A percentile compares a stretch with the other conserved stretches of the same genome.
phyloP scores from a whole-genome alignment of 148 eudicot species.

The Chenopodium album region DNA sequence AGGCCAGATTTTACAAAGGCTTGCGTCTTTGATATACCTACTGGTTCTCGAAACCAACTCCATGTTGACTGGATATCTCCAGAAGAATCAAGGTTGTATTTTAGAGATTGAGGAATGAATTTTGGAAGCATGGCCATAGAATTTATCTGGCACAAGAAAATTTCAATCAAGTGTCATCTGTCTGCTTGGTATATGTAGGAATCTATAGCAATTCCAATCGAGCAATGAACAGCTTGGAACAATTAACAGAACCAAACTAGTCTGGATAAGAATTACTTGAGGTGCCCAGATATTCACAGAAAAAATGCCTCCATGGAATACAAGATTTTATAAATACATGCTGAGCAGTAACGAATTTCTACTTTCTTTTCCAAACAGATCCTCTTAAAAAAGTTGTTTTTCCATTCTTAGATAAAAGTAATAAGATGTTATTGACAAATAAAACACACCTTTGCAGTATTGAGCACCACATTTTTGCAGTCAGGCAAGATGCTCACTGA shows the following conservation, averaged over 20 bases:
- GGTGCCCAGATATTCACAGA: background rate
- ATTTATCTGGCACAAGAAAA: constrained; percentile 57
- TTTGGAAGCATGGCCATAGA: constrained; percentile 55
- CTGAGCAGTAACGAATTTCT: background rate
- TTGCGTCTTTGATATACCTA: constrained; percentile 66
- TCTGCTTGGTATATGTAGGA: background rate
- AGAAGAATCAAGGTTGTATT: constrained; percentile 39
- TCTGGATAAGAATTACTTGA: background rate
- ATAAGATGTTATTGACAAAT: background rate
- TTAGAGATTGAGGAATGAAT: constrained; percentile 40
- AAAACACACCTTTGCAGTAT: constrained; percentile 82
- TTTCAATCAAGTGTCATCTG: background rate
- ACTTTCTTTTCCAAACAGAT: background rate
- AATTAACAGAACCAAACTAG: background rate
- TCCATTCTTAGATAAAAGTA: background rate
- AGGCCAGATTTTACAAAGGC: constrained; percentile 63
- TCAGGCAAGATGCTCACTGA: constrained; percentile 99
- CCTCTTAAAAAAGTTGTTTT: background rate
- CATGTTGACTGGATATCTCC: constrained; percentile 52
- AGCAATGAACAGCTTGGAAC: background rate
- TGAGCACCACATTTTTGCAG: constrained; percentile 87
- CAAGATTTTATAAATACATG: background rate
- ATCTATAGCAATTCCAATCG: background rate
- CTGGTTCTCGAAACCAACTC: constrained; percentile 81
- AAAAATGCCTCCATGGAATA: background rate